phyloP scores from a whole-genome alignment of 2,329 filamentous ascomycete species.

The Nemania sp. region DNA sequence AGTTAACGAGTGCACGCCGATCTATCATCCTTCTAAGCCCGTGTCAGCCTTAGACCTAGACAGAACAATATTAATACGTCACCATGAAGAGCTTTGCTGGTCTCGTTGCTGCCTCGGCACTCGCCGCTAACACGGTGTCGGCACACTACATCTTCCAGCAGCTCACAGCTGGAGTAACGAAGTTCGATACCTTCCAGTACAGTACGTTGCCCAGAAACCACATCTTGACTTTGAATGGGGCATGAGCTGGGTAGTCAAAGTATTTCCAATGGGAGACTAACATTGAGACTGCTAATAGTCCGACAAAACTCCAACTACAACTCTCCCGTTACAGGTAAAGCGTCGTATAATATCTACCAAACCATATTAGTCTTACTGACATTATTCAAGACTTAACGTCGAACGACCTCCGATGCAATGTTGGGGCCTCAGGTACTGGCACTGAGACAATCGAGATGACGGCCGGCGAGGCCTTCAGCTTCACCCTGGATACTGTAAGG shows the following conservation, averaged over 20 bases:
- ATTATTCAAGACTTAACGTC: constrained; percentile 52
- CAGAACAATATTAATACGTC: not conserved
- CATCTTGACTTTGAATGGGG: not conserved
- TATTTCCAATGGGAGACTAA: not conserved
- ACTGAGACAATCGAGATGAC: constrained; percentile 53
- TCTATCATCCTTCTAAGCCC: constrained; percentile 3
- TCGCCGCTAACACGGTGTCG: constrained; percentile 51
- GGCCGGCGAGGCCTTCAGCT: constrained; percentile 56
- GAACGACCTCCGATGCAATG: constrained; percentile 58
- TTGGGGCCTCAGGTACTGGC: constrained; percentile 49
- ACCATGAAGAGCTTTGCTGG: constrained; percentile 52
- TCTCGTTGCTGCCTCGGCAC: constrained; percentile 49
- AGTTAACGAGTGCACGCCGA: constrained; percentile 1
- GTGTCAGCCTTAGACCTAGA: not conserved
- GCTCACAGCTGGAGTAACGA: constrained; percentile 50
- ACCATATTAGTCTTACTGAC: constrained; percentile 22
- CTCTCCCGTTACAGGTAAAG: constrained; percentile 57
- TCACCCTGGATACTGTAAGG: constrained; percentile 52
- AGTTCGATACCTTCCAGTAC: constrained; percentile 54
- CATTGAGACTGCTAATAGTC: constrained; percentile 46
- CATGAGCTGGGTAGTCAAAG: not conserved
- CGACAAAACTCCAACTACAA: constrained; percentile 62
- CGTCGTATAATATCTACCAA: not conserved
- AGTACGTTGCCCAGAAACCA: constrained; percentile 42
- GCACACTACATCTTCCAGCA: constrained; percentile 59